Conservation (phyloP, 495 filamentous ascomycete genomes). For the Acidiella bohemica region DNA sequence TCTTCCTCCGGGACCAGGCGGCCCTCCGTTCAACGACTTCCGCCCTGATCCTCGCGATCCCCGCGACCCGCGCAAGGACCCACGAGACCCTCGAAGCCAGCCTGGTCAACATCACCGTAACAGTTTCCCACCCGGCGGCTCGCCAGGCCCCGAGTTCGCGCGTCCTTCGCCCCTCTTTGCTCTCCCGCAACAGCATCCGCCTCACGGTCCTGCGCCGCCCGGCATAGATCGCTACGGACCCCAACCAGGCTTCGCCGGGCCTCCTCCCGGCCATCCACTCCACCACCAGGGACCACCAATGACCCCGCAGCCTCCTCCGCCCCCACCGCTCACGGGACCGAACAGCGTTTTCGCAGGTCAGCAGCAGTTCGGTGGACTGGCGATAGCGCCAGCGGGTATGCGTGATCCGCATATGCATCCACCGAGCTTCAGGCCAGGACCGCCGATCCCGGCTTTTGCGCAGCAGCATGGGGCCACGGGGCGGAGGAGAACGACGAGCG, state of each 20-base stretch:
- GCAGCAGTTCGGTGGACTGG: constrained; percentile 9
- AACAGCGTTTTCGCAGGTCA: too few relatives aligned
- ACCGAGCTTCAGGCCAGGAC: constrained; percentile 3
- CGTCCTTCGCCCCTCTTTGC: constrained; percentile 6
- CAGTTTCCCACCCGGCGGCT: constrained; percentile 7
- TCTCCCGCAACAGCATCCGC: constrained; percentile 1
- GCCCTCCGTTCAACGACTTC: too few relatives aligned
- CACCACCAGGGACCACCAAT: not conserved
- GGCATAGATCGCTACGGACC: not conserved
- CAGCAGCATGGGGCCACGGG: constrained; percentile 8
- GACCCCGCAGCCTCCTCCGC: not conserved
- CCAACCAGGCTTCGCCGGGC: not conserved
- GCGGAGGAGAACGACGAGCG: constrained; percentile 5
- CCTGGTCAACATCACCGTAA: constrained; percentile 11
- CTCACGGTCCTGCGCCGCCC: constrained; percentile 1
- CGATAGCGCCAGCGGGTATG: constrained; percentile 15
- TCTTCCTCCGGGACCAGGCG: too few relatives aligned
- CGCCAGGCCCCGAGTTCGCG: not conserved
- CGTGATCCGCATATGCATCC: constrained; percentile 3
- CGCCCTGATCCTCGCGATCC: too few relatives aligned
- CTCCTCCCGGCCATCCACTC: not conserved
- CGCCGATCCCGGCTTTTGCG: constrained; percentile 13
- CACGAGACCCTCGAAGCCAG: too few relatives aligned
- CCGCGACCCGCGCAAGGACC: too few relatives aligned
- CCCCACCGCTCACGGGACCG: too few relatives aligned